A percentile compares a stretch with the other conserved stretches of the same genome.
phyloP scores from a whole-genome alignment of 2,329 filamentous ascomycete genomes.

The Teratosphaeria pseudoeucalypti region DNA sequence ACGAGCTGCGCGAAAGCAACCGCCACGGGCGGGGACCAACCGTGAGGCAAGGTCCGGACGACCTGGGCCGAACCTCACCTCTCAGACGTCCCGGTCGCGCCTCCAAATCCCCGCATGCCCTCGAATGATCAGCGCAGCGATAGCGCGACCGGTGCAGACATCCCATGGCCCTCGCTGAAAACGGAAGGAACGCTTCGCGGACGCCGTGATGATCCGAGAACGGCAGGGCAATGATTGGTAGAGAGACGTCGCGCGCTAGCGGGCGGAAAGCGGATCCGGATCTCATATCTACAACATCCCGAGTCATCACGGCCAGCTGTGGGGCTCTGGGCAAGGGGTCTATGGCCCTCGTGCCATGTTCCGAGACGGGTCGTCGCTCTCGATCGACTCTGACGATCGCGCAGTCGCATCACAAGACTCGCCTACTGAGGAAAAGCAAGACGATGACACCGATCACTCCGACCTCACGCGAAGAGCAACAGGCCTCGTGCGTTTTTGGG shows the following conservation, averaged over 20 bases:
- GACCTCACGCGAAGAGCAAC: too few species aligned
- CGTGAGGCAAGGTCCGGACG: background rate
- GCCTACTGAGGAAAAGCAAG: too few species aligned
- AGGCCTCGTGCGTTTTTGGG: too few species aligned
- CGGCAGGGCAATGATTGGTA: background rate
- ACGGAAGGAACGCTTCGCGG: background rate
- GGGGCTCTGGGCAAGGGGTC: background rate
- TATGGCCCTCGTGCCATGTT: background rate
- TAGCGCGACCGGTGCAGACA: background rate
- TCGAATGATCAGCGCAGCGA: too few species aligned
- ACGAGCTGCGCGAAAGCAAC: background rate
- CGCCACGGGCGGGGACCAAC: background rate
- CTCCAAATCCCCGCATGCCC: background rate
- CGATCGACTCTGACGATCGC: too few species aligned
- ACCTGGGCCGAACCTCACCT: background rate
- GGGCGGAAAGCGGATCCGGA: background rate
- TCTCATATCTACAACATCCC: background rate
- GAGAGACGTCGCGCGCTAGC: background rate
- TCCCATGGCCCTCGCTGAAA: background rate
- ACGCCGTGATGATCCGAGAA: background rate
- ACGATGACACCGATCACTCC: too few species aligned
- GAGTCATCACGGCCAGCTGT: background rate
- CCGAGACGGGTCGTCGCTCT: too few species aligned
- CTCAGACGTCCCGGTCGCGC: background rate
- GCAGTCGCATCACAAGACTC: too few species aligned